These are phyloP conservation scores for Neofusicoccum umdonicola DNA, from an alignment of 2,329 filamentous ascomycete species.

Conservation along the genomic window DNA sequence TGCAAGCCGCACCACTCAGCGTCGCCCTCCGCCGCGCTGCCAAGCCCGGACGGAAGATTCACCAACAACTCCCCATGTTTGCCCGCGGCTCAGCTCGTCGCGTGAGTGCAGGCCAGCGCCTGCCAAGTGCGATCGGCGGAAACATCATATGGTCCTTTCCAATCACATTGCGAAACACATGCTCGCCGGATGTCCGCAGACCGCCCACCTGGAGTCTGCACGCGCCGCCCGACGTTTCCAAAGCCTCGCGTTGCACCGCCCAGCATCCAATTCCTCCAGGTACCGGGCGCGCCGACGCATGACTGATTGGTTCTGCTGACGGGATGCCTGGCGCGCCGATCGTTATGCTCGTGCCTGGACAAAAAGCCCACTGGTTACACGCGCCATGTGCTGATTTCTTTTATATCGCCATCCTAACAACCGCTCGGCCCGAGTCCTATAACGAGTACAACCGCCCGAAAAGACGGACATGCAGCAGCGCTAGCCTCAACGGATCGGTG, in stretches of 20 bases:
- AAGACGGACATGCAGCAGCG: background rate
- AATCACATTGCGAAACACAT: background rate
- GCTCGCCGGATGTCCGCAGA: background rate
- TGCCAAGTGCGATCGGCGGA: background rate
- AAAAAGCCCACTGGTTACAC: background rate
- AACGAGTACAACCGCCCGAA: background rate
- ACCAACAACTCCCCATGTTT: background rate
- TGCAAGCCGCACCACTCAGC: background rate
- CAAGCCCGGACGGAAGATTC: background rate
- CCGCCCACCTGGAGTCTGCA: background rate
- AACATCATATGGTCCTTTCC: background rate
- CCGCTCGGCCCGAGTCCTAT: background rate
- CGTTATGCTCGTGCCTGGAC: background rate
- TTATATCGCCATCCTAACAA: background rate
- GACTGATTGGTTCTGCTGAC: background rate
- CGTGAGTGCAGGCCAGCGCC: background rate
- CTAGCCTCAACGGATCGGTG: background rate
- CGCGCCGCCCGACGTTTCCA: background rate
- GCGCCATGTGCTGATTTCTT: background rate
- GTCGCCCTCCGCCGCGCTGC: background rate
- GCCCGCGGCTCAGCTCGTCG: background rate
- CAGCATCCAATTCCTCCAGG: background rate
- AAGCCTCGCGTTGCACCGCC: background rate
- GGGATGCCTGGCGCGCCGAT: background rate
- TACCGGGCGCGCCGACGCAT: background rate